Percentiles rank a stretch among this genome's conserved stretches.
phyloP scores from a whole-genome alignment of 768 basidiomycete genomes.

The Pulveroboletus sp. region DNA sequence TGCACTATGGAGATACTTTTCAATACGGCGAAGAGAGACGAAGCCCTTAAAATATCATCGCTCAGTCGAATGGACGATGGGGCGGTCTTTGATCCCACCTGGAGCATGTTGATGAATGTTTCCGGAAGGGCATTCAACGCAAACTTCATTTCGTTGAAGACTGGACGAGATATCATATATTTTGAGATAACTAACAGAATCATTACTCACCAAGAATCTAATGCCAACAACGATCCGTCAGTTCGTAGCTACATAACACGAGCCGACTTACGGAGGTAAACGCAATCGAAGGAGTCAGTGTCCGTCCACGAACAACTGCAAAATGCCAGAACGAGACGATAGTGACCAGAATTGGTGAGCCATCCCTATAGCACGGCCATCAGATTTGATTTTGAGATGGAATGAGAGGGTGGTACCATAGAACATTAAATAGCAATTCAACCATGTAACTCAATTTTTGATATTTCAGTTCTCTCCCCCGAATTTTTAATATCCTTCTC shows the following conservation, averaged over 20 bases:
- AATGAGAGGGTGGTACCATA: constrained; percentile 39
- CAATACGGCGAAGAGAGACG: constrained; percentile 85
- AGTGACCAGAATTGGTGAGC: constrained; percentile 53
- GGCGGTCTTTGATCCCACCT: constrained; percentile 37
- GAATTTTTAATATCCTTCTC: constrained; percentile 60
- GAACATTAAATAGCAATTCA: constrained; percentile 59
- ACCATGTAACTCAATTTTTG: constrained; percentile 85
- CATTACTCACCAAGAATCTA: constrained; percentile 39
- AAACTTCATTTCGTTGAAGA: constrained; percentile 86
- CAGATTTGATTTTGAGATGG: background rate
- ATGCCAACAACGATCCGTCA: background rate
- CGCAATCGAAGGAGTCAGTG: constrained; percentile 77
- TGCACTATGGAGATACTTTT: constrained; percentile 74
- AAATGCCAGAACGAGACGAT: constrained; percentile 67
- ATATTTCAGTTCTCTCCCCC: constrained; percentile 77
- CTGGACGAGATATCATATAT: constrained; percentile 31
- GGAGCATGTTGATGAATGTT: constrained; percentile 85
- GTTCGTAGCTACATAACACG: background rate
- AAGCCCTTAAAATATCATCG: constrained; percentile 43
- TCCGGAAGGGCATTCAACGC: constrained; percentile 86
- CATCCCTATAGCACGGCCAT: constrained; percentile 29
- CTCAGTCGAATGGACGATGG: background rate
- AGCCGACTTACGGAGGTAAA: constrained; percentile 58
- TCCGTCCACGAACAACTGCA: constrained; percentile 62
- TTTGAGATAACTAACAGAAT: background rate